Percentiles rank a stretch among this genome's conserved stretches.
phyloP scores from a whole-genome alignment of 768 basidiomycete genomes.

The Dictyophora rubrovolvata region DNA sequence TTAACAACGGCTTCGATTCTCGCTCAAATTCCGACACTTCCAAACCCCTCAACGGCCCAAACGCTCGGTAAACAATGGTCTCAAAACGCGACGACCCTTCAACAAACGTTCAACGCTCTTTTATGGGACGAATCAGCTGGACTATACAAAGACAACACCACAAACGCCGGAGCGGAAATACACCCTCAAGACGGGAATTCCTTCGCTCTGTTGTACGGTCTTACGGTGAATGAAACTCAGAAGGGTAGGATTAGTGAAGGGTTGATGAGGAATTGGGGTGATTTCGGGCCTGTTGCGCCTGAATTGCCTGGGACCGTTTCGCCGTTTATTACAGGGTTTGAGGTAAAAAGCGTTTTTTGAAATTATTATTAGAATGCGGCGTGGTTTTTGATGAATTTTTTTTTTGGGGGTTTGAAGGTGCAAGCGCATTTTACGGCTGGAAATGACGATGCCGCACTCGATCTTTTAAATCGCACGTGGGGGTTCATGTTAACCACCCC shows the following conservation, averaged over 20 bases:
- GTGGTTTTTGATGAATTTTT: too few species aligned
- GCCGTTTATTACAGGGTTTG: conserved; percentile 49
- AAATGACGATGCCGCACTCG: conserved; percentile 41
- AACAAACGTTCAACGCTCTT: conserved; percentile 36
- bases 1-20: conserved; percentile 38
- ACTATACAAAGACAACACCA: conserved; percentile 45
- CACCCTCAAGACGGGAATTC: conserved; percentile 51
- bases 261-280: conserved; percentile 41
- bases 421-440: conserved; percentile 50
- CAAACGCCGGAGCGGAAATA: conserved; percentile 30
- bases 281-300: conserved; percentile 40
- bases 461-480: conserved; percentile 45
- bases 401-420: conserved; percentile 33
- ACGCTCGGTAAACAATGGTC: conserved; percentile 29
- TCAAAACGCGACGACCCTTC: conserved; percentile 38
- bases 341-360: too few species aligned
- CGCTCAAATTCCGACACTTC: conserved; percentile 16
- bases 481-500: conserved; percentile 51
- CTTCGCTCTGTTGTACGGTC: conserved; percentile 44
- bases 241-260: conserved; percentile 36
- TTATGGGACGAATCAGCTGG: conserved; percentile 42
- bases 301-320: conserved; percentile 50
- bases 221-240: conserved; percentile 32
- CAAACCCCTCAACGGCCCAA: conserved; percentile 19
- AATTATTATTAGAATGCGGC: too few species aligned